These are phyloP conservation scores for Collybia sordida DNA, from an alignment of 768 basidiomycete genomes.

Conservation along the genomic window DNA sequence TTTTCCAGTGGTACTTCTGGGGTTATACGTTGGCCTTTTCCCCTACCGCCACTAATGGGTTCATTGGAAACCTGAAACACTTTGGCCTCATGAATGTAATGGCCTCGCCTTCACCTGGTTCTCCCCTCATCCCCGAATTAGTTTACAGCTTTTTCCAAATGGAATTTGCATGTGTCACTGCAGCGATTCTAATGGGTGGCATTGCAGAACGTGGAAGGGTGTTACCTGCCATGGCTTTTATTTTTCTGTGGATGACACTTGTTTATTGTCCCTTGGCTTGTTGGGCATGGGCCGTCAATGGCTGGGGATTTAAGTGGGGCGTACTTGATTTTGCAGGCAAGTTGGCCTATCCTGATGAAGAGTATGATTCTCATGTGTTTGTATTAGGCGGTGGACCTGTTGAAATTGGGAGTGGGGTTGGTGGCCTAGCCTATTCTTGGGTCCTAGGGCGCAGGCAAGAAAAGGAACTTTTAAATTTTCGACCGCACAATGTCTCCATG, in stretches of 20 bases:
- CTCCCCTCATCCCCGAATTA: conserved; percentile 77
- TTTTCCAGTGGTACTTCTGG: conserved; percentile 78
- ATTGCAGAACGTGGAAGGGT: conserved; percentile 87
- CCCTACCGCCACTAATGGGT: conserved; percentile 68
- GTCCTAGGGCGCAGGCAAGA: conserved; percentile 81
- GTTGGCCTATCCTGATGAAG: conserved; percentile 9
- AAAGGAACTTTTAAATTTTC: conserved; percentile 72
- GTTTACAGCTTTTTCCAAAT: conserved; percentile 87
- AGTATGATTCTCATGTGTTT: background rate
- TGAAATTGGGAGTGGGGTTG: conserved; percentile 83
- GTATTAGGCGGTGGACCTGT: conserved; percentile 77
- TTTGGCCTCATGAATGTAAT: conserved; percentile 77
- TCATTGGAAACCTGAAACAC: conserved; percentile 77
- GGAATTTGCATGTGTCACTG: conserved; percentile 84
- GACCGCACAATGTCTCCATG: conserved; percentile 85
- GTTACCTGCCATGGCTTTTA: conserved; percentile 77
- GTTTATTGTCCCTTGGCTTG: conserved; percentile 88
- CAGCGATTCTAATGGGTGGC: conserved; percentile 73
- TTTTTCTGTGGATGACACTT: conserved; percentile 82
- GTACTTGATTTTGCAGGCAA: conserved; percentile 85
- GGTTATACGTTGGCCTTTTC: conserved; percentile 83
- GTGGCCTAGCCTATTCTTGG: conserved; percentile 84
- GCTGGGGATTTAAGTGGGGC: conserved; percentile 86
- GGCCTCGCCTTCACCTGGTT: conserved; percentile 72
- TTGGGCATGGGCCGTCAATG: conserved; percentile 80